Percentiles rank a stretch among this genome's conserved stretches.
Evolutionary conservation across 1,284 basidiomycete species (phyloP).

Genomic region (Tilletia caries): DNA sequence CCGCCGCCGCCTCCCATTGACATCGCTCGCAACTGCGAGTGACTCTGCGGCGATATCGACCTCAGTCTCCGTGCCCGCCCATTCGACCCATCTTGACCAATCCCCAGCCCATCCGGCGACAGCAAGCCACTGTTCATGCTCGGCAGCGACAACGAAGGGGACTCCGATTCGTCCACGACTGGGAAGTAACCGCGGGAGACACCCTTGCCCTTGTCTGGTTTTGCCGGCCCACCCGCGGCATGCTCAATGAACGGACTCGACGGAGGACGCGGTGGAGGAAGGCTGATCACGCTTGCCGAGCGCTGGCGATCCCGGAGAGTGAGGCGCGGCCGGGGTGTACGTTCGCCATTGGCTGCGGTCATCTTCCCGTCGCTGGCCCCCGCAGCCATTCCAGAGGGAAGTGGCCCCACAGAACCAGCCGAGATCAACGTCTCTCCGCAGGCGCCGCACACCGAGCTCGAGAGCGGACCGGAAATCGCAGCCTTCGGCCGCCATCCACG

Average conservation of each 20-base stretch:
- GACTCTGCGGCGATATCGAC: background rate
- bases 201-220: slow-evolving; percentile 10
- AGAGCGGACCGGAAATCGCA: background rate
- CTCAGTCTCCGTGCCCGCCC: background rate
- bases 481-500: background rate
- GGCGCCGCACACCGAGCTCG: background rate
- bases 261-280: background rate
- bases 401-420: background rate
- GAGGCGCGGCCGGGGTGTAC: background rate
- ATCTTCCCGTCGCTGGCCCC: no score
- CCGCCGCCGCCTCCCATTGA: background rate
- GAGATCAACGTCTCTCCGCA: slow-evolving; percentile 8
- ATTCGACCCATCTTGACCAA: background rate
- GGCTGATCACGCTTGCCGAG: slow-evolving; percentile 1
- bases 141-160: background rate
- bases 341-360: background rate
- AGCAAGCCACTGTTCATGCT: background rate
- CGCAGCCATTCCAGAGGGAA: background rate
- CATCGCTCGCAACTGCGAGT: background rate
- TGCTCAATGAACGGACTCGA: slow-evolving; percentile 11
- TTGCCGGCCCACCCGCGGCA: slow-evolving; percentile 4
- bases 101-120: background rate
- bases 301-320: slow-evolving; percentile 1
- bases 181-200: slow-evolving; percentile 8
- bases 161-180: background rate